These are phyloP conservation scores for Epichloe hybrida DNA, from an alignment of 2,329 filamentous ascomycete species.

Conservation along the genomic window DNA sequence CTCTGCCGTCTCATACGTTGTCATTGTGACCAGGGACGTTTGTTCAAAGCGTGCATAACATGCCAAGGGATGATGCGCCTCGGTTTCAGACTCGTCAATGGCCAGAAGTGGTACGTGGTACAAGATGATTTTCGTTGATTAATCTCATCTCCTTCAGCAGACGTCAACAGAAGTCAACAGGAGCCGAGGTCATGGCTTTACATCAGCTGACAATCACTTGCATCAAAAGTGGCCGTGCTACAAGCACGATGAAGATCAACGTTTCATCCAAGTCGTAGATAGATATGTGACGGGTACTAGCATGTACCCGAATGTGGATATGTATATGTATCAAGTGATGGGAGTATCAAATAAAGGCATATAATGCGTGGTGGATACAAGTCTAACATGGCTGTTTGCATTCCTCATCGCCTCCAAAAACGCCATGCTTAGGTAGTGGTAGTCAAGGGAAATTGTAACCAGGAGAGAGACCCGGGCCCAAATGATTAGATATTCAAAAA, in stretches of 20 bases:
- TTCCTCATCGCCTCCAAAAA: neutral
- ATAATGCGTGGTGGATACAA: neutral
- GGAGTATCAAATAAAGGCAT: neutral
- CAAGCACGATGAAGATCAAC: no score
- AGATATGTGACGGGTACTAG: no score
- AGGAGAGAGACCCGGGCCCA: no score
- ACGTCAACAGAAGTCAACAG: neutral
- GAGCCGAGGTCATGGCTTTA: neutral
- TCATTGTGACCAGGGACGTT: slow-evolving; percentile 11
- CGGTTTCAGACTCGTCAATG: no score
- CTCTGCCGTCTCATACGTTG: slow-evolving; percentile 16
- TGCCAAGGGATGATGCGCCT: no score
- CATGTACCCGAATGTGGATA: no score
- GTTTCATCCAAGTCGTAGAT: no score
- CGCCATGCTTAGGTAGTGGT: neutral
- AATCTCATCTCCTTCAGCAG: no score
- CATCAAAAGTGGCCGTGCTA: no score
- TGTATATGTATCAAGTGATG: neutral
- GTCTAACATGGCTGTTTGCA: neutral
- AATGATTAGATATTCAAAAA: neutral
- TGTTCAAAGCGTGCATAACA: no score
- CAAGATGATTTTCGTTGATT: no score
- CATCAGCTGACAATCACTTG: neutral
- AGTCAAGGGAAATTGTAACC: neutral
- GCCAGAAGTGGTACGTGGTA: no score